Evolutionary conservation across 2,329 filamentous ascomycete genomes (phyloP).

Genomic region (Aspergillus spinulosporus): DNA sequence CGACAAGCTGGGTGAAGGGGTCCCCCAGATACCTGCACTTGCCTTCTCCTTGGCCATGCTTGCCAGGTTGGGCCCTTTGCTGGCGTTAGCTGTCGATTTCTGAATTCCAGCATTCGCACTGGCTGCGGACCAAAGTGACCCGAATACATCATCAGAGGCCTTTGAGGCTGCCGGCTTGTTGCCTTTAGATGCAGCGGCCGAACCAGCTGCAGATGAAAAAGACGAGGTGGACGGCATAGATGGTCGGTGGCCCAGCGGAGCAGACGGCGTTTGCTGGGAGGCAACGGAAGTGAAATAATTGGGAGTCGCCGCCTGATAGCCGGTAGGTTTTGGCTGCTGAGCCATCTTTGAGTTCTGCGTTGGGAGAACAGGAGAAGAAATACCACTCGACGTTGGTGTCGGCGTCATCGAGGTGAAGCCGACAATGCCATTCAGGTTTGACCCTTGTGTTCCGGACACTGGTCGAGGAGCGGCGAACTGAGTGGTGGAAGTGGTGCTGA

Average conservation of each 20-base stretch:
- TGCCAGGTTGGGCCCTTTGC: slow-evolving; percentile 76
- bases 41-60: slow-evolving; percentile 99
- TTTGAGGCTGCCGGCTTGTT: slow-evolving; percentile 54
- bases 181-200: slow-evolving; percentile 38
- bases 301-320: slow-evolving; percentile 75
- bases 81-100: slow-evolving; percentile 63
- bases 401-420: slow-evolving; percentile 80
- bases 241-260: slow-evolving; percentile 32
- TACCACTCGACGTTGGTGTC: slow-evolving; percentile 56
- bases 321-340: slow-evolving; percentile 57
- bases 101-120: slow-evolving; percentile 72
- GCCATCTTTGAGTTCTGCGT: slow-evolving; percentile 42
- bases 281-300: slow-evolving; percentile 88
- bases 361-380: slow-evolving; percentile 58
- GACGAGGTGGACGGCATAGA: slow-evolving; percentile 40
- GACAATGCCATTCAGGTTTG: slow-evolving; percentile 76
- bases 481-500: slow-evolving; percentile 53
- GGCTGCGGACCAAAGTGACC: slow-evolving; percentile 72
- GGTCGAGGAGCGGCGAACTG: slow-evolving; percentile 83
- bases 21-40: slow-evolving; percentile 89
- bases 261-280: slow-evolving; percentile 31
- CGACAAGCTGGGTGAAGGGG: slow-evolving; percentile 59
- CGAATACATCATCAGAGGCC: slow-evolving; percentile 77
- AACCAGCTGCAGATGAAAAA: slow-evolving; percentile 38
- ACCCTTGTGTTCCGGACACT: slow-evolving; percentile 76